phyloP scores from a whole-genome alignment of 1,139 yeast genomes.

The Yamadazyma diddensiae region DNA sequence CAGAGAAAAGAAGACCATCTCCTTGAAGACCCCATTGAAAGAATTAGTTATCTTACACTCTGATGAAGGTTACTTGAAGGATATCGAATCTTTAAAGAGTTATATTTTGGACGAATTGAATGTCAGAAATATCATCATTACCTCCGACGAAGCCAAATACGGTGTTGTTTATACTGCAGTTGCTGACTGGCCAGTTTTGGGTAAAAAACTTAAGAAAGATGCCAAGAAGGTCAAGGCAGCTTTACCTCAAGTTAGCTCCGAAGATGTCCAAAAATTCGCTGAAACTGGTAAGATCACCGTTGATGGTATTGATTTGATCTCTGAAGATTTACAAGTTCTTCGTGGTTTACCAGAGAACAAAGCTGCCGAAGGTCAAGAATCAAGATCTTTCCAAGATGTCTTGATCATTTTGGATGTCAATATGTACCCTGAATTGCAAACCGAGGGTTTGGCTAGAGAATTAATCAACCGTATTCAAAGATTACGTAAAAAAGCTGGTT shows the following conservation, averaged over 20 bases:
- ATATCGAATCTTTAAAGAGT: constrained; percentile 70
- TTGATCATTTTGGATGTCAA: constrained; percentile 86
- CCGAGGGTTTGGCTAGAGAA: constrained; percentile 96
- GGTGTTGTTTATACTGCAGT: constrained; percentile 91
- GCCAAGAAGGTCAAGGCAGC: constrained; percentile 94
- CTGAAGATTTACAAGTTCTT: constrained; percentile 85
- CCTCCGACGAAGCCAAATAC: constrained; percentile 86
- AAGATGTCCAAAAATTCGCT: constrained; percentile 76
- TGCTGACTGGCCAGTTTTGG: constrained; percentile 99
- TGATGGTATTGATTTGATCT: constrained; percentile 82
- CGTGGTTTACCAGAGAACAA: constrained; percentile 78
- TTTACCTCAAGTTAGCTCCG: constrained; percentile 75
- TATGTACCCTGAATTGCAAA: constrained; percentile 80
- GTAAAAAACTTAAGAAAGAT: constrained; percentile 94
- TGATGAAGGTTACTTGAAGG: constrained; percentile 69
- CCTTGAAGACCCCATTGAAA: constrained; percentile 93
- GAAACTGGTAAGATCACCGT: constrained; percentile 73
- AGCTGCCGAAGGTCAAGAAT: constrained; percentile 69
- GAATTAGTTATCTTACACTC: constrained; percentile 83
- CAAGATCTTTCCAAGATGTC: constrained; percentile 85
- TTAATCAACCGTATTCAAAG: constrained; percentile 96
- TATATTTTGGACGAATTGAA: constrained; percentile 91
- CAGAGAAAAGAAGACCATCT: constrained; percentile 92
- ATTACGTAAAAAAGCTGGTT: constrained; percentile 93
- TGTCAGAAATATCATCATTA: constrained; percentile 81